A percentile compares a stretch with the other conserved stretches of the same genome.
Evolutionary conservation across 2,329 filamentous ascomycete genomes (phyloP).

Genomic region (Arthrobotrys sphaeroides): DNA sequence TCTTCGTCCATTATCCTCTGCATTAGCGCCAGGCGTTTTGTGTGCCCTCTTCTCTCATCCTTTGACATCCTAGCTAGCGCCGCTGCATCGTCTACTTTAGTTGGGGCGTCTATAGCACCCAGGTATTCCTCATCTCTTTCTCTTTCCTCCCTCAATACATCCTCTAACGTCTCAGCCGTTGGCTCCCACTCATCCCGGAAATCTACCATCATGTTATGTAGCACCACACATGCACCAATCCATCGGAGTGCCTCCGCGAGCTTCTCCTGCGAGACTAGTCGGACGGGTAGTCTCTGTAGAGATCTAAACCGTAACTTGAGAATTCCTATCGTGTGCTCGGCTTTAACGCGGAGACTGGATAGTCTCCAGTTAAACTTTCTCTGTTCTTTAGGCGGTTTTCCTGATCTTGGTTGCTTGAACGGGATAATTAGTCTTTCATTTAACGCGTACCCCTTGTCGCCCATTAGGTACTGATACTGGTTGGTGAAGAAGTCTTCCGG

Average conservation of each 20-base stretch:
- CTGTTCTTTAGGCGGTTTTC: constrained; percentile 6
- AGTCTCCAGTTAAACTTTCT: constrained; percentile 7
- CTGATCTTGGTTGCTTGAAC: constrained; percentile 2
- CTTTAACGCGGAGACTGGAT: constrained; percentile 13
- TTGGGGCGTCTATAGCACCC: neutral
- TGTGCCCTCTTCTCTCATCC: constrained; percentile 9
- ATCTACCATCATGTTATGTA: constrained; percentile 3
- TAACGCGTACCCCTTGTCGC: constrained; percentile 1
- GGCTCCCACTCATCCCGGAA: constrained; percentile 4
- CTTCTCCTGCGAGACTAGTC: constrained; percentile 1
- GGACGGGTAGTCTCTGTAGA: constrained; percentile 1
- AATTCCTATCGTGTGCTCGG: neutral
- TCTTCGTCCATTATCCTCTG: constrained; percentile 10
- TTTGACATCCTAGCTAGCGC: constrained; percentile 6
- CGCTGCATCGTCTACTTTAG: neutral
- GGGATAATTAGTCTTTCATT: neutral
- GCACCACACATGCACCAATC: constrained; percentile 7
- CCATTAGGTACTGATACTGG: neutral
- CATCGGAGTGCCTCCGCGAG: constrained; percentile 3
- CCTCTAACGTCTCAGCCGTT: constrained; percentile 2
- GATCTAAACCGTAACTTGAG: constrained; percentile 9
- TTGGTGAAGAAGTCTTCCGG: constrained; percentile 4
- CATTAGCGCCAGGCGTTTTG: constrained; percentile 18
- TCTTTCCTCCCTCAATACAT: neutral
- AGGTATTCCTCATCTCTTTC: constrained; percentile 7